Base-by-base conservation (phyloP, 805 yeast genomes). In the Pichia ethanolica region DNA sequence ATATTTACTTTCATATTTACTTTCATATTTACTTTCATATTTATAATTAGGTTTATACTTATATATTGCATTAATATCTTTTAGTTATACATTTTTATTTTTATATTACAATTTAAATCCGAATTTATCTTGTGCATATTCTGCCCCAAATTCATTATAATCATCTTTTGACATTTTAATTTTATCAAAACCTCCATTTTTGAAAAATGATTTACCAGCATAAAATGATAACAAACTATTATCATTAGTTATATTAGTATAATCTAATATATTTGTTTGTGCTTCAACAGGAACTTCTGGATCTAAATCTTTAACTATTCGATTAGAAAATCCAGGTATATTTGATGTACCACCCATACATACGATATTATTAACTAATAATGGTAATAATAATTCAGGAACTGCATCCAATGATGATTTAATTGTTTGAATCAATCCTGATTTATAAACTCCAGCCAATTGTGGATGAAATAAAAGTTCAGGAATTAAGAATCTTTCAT, bases 401-500 rank as follows among this genome's bases (percentile, higher is more conserved):
- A 86, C 74, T 13, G 81, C 70, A 59, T 77, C 72, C 5, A 93
- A 71, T 32, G 86, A 71, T 52, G 87, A 89, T 40, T 83, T 77
- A 3, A 88, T 77, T 0, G 85, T 72, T 51, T 81, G 85, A 0
- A 84, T 76, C 25, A 95, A 66, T 12, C 97, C 97, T 0, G 91
- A 81, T 56, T 89, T 83, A 55, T 82, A 77, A 34, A 91, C 71
- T 12, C 87, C 89, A 1, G 86, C 74, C 48, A 87, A 81, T 52
- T 82, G 86, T 0, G 99, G 99, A 57, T 84, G 89, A 65, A 88
- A 90, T 35, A 86, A 71, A 1, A 87, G 72, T 61, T 93, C 99
- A 0, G 98, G 97, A 3, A 86, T 78, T 2, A 87, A 75, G 65
- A 93, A 91, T 49, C 97, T 68, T 65, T 93, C 99, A 64, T 91